Base-by-base conservation (phyloP, 768 basidiomycete genomes). In the Hypholoma fasciculare region DNA sequence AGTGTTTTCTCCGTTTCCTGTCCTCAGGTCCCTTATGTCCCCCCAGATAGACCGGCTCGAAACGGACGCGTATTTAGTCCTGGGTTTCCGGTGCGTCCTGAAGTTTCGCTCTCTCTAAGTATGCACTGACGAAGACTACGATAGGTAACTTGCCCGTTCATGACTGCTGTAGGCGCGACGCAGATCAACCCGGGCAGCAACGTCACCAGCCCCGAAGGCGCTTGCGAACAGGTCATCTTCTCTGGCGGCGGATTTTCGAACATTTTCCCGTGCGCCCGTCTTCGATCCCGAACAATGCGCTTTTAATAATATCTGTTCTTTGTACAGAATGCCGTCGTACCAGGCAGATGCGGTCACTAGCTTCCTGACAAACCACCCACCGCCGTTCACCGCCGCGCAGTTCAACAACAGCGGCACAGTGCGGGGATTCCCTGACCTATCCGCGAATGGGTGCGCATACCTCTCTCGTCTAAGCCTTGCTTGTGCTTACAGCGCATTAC, bases 221-320 rank as follows among this genome's bases (percentile, higher is more conserved):
- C 81, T 0, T 83, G 81, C 54, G 72, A 78, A 57, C 62, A 74
- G 55, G 71, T 75, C 11, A 82, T 82, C 38, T 75, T 76, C 60
- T 79, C 81, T 3, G 74, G 83, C 13, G 83, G 83, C 34, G 83
- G 83, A 49, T 84, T 84, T 63, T 79, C 73, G 1, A 76, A 76
- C 52, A 74, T 74, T 30, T 77, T 76, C 65, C 61, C 74, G 75
- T 75, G 12, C 30, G 68, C 65, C 5, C 38, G 23, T 26, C 1
- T 34, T 1, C 9, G 40, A 34, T 23, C 7, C 0, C 47, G 16
- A 13, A 14, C 13, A 8, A 13, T 17, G n/a, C n/a, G n/a, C n/a
- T n/a, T n/a, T n/a, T n/a, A n/a, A n/a, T n/a, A n/a, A n/a, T n/a
- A n/a, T n/a, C 7, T 17, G 19, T 46, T 69, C 36, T 34, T 61